A percentile compares a stretch with the other conserved stretches of the same genome.
These are phyloP conservation scores for Emergomyces pasteurianus DNA, from an alignment of 2,329 filamentous ascomycete species.

Conservation along the genomic window DNA sequence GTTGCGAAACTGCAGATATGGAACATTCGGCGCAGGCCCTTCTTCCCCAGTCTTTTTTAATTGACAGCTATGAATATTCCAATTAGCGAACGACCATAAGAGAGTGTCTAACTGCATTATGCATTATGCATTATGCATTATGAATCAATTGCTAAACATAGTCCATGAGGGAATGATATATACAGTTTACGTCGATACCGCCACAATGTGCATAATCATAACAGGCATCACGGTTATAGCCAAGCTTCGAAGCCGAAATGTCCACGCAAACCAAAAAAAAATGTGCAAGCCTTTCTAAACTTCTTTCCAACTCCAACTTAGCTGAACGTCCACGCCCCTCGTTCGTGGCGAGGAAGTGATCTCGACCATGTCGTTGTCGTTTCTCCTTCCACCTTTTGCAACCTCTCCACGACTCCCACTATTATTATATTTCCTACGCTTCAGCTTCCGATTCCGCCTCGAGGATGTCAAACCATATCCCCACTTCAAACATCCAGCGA, in stretches of 20 bases:
- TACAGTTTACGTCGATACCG: not conserved
- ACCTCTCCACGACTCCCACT: not conserved
- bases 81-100: not conserved
- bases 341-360: not conserved
- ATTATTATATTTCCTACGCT: not conserved
- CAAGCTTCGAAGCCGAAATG: too few species aligned
- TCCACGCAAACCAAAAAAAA: conserved; percentile 1
- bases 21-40: not conserved
- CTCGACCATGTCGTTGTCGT: not conserved
- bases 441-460: not conserved
- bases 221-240: not conserved
- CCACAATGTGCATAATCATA: not conserved
- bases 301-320: conserved; percentile 19
- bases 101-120: not conserved
- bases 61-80: not conserved
- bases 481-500: conserved; percentile 26
- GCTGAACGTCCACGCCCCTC: conserved; percentile 10
- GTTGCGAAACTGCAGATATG: not conserved
- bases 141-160: not conserved
- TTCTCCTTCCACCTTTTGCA: not conserved
- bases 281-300: too few species aligned
- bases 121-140: not conserved
- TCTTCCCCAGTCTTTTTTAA: not conserved
- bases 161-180: not conserved
- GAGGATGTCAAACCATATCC: not conserved